These are phyloP conservation scores for Monascus purpureus DNA, from an alignment of 495 filamentous ascomycete genomes.

Conservation along the genomic window DNA sequence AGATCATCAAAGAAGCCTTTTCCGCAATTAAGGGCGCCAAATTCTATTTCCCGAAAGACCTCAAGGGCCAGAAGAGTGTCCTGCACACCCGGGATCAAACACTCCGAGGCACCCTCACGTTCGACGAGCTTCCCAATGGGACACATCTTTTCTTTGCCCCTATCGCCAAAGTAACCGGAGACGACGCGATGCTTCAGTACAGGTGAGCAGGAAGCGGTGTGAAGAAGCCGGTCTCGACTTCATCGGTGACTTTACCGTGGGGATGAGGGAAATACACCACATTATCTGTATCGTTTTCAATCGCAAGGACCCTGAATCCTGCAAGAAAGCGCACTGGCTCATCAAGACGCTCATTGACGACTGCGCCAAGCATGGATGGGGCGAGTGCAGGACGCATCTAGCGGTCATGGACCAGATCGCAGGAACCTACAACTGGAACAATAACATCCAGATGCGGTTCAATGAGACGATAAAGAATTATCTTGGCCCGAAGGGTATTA, in stretches of 20 bases:
- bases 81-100: constrained; percentile 22
- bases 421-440: constrained; percentile 41
- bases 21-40: constrained; percentile 25
- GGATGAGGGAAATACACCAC: constrained; percentile 42
- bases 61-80: constrained; percentile 17
- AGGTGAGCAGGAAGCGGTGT: constrained; percentile 22
- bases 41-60: constrained; percentile 29
- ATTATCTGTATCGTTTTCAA: constrained; percentile 45
- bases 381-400: constrained; percentile 45
- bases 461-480: constrained; percentile 42
- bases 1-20: constrained; percentile 32
- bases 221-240: constrained; percentile 34
- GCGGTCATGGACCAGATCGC: constrained; percentile 43
- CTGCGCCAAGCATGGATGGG: constrained; percentile 35
- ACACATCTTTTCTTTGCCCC: constrained; percentile 44
- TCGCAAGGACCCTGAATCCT: constrained; percentile 21
- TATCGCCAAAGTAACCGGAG: constrained; percentile 35
- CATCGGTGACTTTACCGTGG: constrained; percentile 36
- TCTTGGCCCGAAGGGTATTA: constrained; percentile 44
- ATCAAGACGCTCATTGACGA: constrained; percentile 31
- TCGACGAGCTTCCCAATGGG: constrained; percentile 41
- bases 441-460: constrained; percentile 34
- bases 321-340: constrained; percentile 22
- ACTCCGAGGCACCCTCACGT: constrained; percentile 30
- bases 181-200: constrained; percentile 32